Evolutionary conservation across 148 eudicot species (phyloP).

Genomic region (Euryodendron excelsum): DNA sequence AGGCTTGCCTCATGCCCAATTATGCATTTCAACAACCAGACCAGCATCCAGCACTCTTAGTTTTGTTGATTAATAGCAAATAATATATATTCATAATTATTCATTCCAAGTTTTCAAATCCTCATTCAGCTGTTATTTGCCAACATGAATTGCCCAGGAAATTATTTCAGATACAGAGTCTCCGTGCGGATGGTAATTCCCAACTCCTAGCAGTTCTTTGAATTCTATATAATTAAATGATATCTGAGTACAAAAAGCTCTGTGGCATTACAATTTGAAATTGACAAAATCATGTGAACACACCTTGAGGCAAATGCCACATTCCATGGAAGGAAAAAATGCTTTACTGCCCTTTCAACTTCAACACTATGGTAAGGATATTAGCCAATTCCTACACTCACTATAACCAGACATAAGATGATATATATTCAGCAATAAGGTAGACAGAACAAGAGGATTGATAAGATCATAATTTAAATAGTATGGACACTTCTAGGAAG

Average conservation of each 20-base stretch:
- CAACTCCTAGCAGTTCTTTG: neutral
- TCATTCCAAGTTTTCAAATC: neutral
- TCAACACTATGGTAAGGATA: neutral
- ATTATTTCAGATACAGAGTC: neutral
- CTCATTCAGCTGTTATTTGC: neutral
- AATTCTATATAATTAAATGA: neutral
- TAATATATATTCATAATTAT: neutral
- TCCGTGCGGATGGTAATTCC: too few species aligned
- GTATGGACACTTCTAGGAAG: too few species aligned
- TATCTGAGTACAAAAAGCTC: neutral
- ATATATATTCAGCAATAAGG: neutral
- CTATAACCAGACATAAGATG: neutral
- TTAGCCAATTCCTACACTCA: neutral
- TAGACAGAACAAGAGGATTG: neutral
- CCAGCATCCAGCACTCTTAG: neutral
- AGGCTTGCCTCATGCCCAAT: neutral
- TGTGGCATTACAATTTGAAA: neutral
- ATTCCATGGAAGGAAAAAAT: neutral
- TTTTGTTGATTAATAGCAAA: neutral
- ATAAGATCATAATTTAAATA: neutral
- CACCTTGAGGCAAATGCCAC: neutral
- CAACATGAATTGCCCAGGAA: neutral
- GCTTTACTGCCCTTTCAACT: neutral
- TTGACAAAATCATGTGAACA: neutral
- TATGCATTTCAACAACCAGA: neutral